A percentile compares a stretch with the other conserved stretches of the same genome.
phyloP scores from a whole-genome alignment of 2,329 filamentous ascomycete species.

The Alternaria rosae region DNA sequence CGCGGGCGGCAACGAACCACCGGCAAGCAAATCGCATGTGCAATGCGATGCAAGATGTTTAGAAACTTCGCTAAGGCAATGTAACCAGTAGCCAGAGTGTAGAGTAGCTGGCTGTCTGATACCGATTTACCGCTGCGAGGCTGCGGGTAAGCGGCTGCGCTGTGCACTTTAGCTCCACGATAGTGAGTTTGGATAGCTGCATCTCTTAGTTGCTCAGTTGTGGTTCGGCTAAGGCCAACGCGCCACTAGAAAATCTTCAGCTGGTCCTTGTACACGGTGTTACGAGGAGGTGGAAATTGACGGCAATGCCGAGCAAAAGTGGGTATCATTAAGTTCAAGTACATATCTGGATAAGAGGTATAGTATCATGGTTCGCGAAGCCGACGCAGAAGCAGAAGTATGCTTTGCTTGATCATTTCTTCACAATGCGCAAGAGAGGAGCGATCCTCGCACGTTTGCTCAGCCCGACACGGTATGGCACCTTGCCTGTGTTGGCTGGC shows the following conservation, averaged over 20 bases:
- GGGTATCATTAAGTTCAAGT: constrained; percentile 19
- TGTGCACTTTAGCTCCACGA: not conserved
- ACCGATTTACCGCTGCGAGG: not conserved
- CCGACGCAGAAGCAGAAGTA: not conserved
- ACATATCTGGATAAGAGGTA: not conserved
- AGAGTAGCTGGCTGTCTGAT: not conserved
- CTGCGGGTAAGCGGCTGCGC: not conserved
- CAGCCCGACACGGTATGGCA: constrained; percentile 57
- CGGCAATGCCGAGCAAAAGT: constrained; percentile 5
- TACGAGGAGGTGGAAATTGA: constrained; percentile 4
- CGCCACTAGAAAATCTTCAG: not conserved
- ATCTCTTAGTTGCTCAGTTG: not conserved
- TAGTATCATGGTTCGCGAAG: not conserved
- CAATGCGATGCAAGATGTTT: not conserved
- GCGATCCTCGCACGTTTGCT: constrained; percentile 59
- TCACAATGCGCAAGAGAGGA: constrained; percentile 56
- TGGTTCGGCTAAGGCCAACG: not conserved
- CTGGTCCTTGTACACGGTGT: not conserved
- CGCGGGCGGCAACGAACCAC: not conserved
- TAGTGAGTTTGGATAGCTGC: not conserved
- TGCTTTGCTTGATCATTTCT: constrained; percentile 45
- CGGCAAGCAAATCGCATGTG: not conserved
- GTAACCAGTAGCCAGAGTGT: not conserved
- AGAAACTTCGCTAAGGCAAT: not conserved
- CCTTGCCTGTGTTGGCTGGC: constrained; percentile 48